A percentile compares a stretch with the other conserved stretches of the same genome.
phyloP scores from a whole-genome alignment of 345 rosid genomes.

The Raphanus raphanistrum region DNA sequence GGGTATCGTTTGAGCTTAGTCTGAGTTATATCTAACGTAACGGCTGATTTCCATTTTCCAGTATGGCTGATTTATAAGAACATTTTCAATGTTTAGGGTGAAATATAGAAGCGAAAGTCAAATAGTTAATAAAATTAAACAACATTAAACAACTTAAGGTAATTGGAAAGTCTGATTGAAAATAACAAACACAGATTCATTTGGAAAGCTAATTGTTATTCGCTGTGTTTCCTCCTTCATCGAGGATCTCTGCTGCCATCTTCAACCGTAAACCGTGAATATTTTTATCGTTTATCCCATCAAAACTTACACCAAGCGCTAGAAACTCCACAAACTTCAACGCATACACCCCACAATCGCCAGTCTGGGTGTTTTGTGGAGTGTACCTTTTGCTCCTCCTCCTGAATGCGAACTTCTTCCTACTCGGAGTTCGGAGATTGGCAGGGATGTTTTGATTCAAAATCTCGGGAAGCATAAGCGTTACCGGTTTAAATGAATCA shows the following conservation, averaged over 20 bases:
- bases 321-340: not conserved
- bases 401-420: too few relatives aligned
- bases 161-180: too few relatives aligned
- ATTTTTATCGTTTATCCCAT: too few relatives aligned
- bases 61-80: not conserved
- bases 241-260: not conserved
- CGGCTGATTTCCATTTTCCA: not conserved
- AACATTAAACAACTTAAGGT: too few relatives aligned
- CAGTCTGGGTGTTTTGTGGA: not conserved
- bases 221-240: too few relatives aligned
- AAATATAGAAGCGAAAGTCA: too few relatives aligned
- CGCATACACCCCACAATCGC: not conserved
- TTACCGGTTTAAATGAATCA: not conserved
- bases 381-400: not conserved
- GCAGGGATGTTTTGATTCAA: too few relatives aligned
- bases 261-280: not conserved
- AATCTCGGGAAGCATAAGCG: not conserved
- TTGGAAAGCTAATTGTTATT: too few relatives aligned
- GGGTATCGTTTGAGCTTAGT: not conserved
- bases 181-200: too few relatives aligned
- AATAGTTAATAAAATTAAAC: too few relatives aligned
- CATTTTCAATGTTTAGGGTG: not conserved
- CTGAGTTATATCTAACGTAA: not conserved
- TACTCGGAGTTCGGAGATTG: not conserved
- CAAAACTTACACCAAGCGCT: not conserved